These are phyloP conservation scores for Celoporthe dispersa DNA, from an alignment of 2,329 filamentous ascomycete species.

Conservation along the genomic window DNA sequence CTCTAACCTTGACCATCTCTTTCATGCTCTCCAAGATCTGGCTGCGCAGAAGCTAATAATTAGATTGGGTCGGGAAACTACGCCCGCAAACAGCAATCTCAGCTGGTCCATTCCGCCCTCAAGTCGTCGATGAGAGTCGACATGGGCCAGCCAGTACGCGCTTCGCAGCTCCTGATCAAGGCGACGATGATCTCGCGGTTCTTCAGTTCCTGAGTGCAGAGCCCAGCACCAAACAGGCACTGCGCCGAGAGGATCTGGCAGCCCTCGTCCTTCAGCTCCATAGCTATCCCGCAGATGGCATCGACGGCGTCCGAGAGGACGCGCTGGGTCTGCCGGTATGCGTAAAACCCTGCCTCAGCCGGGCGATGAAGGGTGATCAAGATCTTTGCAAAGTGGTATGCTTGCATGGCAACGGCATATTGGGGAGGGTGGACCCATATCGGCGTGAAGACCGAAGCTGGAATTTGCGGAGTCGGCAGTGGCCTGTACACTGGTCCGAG, in stretches of 20 bases:
- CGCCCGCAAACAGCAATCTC: not conserved
- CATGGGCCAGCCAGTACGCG: conserved; percentile 47
- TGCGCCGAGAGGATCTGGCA: conserved; percentile 49
- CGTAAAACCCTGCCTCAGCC: conserved; percentile 52
- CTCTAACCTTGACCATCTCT: not conserved
- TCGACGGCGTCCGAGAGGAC: conserved; percentile 52
- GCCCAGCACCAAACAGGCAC: conserved; percentile 48
- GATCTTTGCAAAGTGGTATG: conserved; percentile 56
- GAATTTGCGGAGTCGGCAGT: conserved; percentile 40
- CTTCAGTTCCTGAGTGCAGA: conserved; percentile 44
- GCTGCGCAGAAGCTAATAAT: not conserved
- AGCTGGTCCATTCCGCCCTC: conserved; percentile 37
- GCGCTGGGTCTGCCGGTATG: conserved; percentile 48
- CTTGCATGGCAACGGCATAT: conserved; percentile 52
- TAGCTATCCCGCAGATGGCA: conserved; percentile 54
- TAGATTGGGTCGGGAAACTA: not conserved
- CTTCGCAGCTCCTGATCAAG: conserved; percentile 43
- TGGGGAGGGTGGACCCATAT: conserved; percentile 56
- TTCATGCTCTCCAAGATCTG: not conserved
- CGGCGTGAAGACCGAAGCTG: conserved; percentile 45
- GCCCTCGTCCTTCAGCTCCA: conserved; percentile 46
- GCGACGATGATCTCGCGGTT: conserved; percentile 44
- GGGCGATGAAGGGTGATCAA: conserved; percentile 57
- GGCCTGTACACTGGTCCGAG: conserved; percentile 45
- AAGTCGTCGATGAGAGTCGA: conserved; percentile 37